phyloP scores from a whole-genome alignment of 306 rosid genomes.

The Coriaria nepalensis region DNA sequence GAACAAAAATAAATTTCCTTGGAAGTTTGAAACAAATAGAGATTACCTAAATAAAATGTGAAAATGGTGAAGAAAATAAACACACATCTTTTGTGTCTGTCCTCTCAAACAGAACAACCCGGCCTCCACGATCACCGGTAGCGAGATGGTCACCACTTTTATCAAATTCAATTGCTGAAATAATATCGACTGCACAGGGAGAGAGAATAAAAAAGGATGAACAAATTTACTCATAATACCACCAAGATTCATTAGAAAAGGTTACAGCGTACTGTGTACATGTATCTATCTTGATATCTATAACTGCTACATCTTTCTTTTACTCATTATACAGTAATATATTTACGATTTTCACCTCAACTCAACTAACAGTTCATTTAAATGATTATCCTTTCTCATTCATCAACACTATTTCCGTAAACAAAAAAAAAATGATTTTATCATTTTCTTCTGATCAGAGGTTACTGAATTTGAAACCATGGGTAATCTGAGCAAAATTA shows the following conservation, averaged over 20 bases:
- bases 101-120: conserved; percentile 98
- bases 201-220: conserved; percentile 11
- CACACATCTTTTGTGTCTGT: conserved; percentile 81
- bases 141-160: conserved; percentile 94
- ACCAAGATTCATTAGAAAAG: conserved; percentile 6
- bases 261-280: conserved; percentile 1
- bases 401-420: too few relatives aligned
- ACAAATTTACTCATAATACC: conserved; percentile 11
- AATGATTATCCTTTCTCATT: too few relatives aligned
- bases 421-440: too few relatives aligned
- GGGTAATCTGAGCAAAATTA: too few relatives aligned
- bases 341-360: too few relatives aligned
- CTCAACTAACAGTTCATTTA: too few relatives aligned
- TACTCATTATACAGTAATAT: too few relatives aligned
- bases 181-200: conserved; percentile 75
- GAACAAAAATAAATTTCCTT: background rate
- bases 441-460: too few relatives aligned
- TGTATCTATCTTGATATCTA: too few relatives aligned
- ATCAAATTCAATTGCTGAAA: conserved; percentile 97
- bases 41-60: conserved; percentile 5
- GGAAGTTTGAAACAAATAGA: conserved; percentile 6
- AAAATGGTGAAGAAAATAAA: conserved; percentile 13
- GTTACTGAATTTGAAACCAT: too few relatives aligned
- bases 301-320: too few relatives aligned
- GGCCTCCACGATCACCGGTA: conserved; percentile 99